A percentile compares a stretch with the other conserved stretches of the same genome.
Evolutionary conservation across 225 moss, liverwort and hornwort genomes (phyloP).

Genomic region (Physcomitrellopsis africana): DNA sequence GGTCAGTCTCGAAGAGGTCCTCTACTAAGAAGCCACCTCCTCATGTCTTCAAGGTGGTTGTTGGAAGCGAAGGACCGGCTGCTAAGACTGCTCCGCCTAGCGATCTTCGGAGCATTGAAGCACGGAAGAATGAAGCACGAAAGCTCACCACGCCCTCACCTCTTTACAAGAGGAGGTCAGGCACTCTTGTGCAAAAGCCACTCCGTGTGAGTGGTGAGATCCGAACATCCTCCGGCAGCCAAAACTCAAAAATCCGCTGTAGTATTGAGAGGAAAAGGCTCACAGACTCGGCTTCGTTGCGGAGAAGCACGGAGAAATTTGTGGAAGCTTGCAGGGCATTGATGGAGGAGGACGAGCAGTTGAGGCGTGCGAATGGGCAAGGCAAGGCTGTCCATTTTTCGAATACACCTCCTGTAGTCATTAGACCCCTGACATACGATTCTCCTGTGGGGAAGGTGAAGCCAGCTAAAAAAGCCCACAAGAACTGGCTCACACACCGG

Average conservation of each 20-base stretch:
- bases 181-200: constrained; percentile 30
- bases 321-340: constrained; percentile 42
- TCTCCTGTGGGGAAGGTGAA: constrained; percentile 33
- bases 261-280: constrained; percentile 40
- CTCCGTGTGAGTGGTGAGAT: constrained; percentile 26
- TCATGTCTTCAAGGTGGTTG: constrained; percentile 44
- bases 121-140: constrained; percentile 27
- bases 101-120: constrained; percentile 25
- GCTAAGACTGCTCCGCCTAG: constrained; percentile 20
- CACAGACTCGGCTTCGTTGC: constrained; percentile 30
- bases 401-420: constrained; percentile 16
- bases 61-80: constrained; percentile 37
- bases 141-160: constrained; percentile 40
- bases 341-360: constrained; percentile 38
- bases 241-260: constrained; percentile 24
- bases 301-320: constrained; percentile 34
- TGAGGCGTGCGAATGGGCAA: constrained; percentile 23
- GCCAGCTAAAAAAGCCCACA: constrained; percentile 16
- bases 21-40: constrained; percentile 33
- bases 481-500: constrained; percentile 37
- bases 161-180: constrained; percentile 38
- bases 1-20: constrained; percentile 27
- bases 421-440: constrained; percentile 30
- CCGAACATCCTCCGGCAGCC: constrained; percentile 24
- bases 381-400: constrained; percentile 21